Evolutionary conservation across 306 rosid species (phyloP).

Genomic region (Trifolium dubium): DNA sequence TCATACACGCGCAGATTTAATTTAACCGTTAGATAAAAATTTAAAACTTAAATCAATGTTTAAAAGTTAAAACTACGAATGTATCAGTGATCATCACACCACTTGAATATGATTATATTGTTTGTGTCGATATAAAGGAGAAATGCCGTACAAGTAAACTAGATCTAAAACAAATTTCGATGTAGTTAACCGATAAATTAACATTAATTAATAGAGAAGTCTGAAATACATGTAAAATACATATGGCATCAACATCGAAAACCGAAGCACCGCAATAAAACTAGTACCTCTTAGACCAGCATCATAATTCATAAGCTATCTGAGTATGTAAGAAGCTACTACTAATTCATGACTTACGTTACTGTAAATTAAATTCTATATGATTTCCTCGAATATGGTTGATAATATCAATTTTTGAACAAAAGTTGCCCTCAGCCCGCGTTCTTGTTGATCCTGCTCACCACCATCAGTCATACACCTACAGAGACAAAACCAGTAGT

Average conservation of each 20-base stretch:
- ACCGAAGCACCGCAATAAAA: slow-evolving; percentile 47
- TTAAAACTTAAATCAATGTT: too few relatives aligned
- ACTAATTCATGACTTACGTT: slow-evolving; percentile 40
- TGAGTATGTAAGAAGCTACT: slow-evolving; percentile 38
- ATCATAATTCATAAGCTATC: slow-evolving; percentile 31
- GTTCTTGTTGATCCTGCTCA: slow-evolving; percentile 65
- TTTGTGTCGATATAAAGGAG: background rate
- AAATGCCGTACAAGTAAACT: background rate
- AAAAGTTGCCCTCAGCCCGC: slow-evolving; percentile 62
- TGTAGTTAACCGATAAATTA: background rate
- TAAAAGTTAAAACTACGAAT: too few relatives aligned
- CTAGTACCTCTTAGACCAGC: slow-evolving; percentile 41
- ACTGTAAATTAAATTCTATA: slow-evolving; percentile 19
- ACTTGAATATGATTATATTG: too few relatives aligned
- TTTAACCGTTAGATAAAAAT: too few relatives aligned
- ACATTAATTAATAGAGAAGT: slow-evolving; percentile 16
- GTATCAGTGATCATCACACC: too few relatives aligned
- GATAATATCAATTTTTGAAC: slow-evolving; percentile 71
- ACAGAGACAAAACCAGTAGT: slow-evolving; percentile 44
- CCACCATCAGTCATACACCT: slow-evolving; percentile 51
- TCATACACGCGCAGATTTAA: too few relatives aligned
- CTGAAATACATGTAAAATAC: slow-evolving; percentile 15
- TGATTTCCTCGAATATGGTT: slow-evolving; percentile 57
- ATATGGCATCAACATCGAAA: slow-evolving; percentile 34
- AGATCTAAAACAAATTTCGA: background rate